A percentile compares a stretch with the other conserved stretches of the same genome.
phyloP scores from a whole-genome alignment of 1,139 yeast genomes.

The Zhuliangozyma parablackwelliae region DNA sequence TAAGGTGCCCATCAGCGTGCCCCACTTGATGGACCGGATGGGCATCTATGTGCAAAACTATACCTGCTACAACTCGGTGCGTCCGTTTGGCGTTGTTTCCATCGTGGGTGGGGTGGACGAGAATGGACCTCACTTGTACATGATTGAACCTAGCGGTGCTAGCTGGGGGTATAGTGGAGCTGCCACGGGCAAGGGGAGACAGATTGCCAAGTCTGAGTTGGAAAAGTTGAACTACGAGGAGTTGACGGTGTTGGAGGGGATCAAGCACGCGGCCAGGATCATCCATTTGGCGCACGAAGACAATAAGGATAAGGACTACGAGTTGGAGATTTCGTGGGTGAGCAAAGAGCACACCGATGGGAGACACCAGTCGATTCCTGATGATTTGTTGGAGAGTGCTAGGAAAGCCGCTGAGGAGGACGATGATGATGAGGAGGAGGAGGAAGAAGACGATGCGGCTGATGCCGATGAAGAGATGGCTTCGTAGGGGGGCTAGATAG shows the following conservation, averaged over 20 bases:
- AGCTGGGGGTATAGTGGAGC: constrained; percentile 98
- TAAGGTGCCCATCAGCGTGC: constrained; percentile 72
- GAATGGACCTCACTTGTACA: constrained; percentile 85
- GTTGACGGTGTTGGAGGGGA: constrained; percentile 73
- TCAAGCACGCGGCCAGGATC: constrained; percentile 89
- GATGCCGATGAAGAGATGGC: no score
- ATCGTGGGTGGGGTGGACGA: constrained; percentile 92
- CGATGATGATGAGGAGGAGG: constrained; percentile 69
- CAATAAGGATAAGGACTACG: constrained; percentile 94
- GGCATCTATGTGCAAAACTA: constrained; percentile 94
- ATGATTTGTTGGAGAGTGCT: constrained; percentile 75
- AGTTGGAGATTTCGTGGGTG: constrained; percentile 87
- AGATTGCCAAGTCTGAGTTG: constrained; percentile 90
- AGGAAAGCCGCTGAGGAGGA: constrained; percentile 76
- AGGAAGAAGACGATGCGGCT: constrained; percentile 21
- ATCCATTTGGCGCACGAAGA: constrained; percentile 95
- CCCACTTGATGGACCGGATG: constrained; percentile 80
- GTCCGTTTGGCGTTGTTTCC: constrained; percentile 93
- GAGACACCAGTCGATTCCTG: constrained; percentile 75
- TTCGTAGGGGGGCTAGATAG: no score
- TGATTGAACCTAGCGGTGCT: constrained; percentile 96
- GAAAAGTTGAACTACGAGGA: constrained; percentile 80
- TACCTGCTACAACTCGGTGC: constrained; percentile 92
- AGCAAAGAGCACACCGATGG: constrained; percentile 74
- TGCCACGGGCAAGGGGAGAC: constrained; percentile 97